Base-by-base conservation (phyloP, 805 yeast species). In the Pichia heedii region DNA sequence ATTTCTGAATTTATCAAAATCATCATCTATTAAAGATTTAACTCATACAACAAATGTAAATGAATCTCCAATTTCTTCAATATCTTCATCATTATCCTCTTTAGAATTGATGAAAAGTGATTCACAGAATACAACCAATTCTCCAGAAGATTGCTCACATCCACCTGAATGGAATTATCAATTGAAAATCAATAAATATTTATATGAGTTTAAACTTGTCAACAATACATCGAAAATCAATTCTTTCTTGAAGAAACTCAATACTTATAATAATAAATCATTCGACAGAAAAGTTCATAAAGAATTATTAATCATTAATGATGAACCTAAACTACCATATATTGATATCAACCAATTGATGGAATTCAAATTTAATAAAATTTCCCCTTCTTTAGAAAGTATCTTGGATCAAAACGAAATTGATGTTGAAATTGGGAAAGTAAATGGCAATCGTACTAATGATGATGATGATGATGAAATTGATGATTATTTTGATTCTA, bases 161-260 rank as follows among this genome's bases (percentile, higher is more conserved):
- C 76, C 77, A 7, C 76, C 76, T 3, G 77, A 73, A 47, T 54
- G 77, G 32, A 57, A 39, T n/a, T 22, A 40, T 29, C 22, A 40
- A 62, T 36, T 59, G 56, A 37, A 53, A 51, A 35, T 52, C 54
- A 5, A 54, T 54, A 44, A 35, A 18, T 51, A 54, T 6, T 8
- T 16, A 5, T 61, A 43, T 49, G 57, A 57, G 44, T 62, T 60
- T 40, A 55, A 50, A 35, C 39, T 62, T 18, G 52, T 54, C 5
- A 46, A 45, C 34, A 53, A 60, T 40, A 63, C 58, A 11, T 5
- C 18, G 8, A 60, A 57, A 37, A 29, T 60, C 5, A 51, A 46
- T 32, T 34, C 42, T 2, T 44, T 48, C 19, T 24, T 49, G 16
- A 22, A 41, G 13, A 47, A 46, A 27, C 41, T 60, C 22, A 35